Base-by-base conservation (phyloP, 495 filamentous ascomycete genomes). In the Penicillium samsonianum region DNA sequence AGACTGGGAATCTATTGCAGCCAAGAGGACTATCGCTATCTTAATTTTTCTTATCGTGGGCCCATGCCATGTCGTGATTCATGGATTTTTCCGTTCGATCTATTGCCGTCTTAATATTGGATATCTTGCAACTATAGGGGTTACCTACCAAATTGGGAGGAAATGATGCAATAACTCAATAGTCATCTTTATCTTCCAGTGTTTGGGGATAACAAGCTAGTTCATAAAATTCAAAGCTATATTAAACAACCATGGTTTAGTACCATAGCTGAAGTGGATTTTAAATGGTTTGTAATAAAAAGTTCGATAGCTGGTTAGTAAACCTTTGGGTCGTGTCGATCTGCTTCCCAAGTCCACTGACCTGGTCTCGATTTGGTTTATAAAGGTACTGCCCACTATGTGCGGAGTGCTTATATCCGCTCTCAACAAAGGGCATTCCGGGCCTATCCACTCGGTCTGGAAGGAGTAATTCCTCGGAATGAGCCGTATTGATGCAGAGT, bases 11-110 rank as follows among this genome's bases (percentile, higher is more conserved):
- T 40, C 33, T 5, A 8, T 28, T 31, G 5, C 3, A 5, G 54
- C 54, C 14, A 40, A 57, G 35, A 28, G 10, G 45, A 50, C 35
- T 28, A 57, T 57, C 45, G 25, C 19, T 33, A 50, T 57, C 33
- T 50, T 40, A 5, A 20, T 14, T 50, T 19, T 14, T 10, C 16
- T 30, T 26, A 30, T 25, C 12, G 37, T 45, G 25, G 51, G 28
- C 19, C 38, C 10, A 17, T 11, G 19, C 17, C 16, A 23, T 33
- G 19, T 17, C 30, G 14, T 33, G 17, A 17, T 47, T 14, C 7
- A 22, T 31, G 26, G 14, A 1, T 9, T 44, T 23, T 46, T 46
- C 11, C 26, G n/a, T n/a, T n/a, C n/a, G 42, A 26, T 38, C 30
- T 33, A 33, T 43, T 43, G 37, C 50, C 17, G 37, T 51, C 20